Evolutionary conservation across 768 basidiomycete genomes (phyloP).

Genomic region (Russula emetica): DNA sequence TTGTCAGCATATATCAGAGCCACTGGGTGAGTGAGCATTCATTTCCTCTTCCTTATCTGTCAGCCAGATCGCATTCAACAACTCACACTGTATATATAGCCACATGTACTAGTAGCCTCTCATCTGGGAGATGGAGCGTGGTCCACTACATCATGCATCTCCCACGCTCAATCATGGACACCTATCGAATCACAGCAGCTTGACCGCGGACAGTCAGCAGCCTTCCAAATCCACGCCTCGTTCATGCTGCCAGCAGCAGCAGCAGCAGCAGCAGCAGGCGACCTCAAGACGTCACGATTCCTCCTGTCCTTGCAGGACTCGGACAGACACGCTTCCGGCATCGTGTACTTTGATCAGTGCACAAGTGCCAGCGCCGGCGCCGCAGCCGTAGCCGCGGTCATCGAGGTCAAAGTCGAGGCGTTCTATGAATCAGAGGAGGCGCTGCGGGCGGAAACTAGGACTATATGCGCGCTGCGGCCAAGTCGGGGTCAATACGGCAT

Average conservation of each 20-base stretch:
- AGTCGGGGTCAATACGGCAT: neutral
- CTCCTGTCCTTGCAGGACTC: neutral
- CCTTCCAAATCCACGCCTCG: neutral
- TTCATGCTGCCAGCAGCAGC: neutral
- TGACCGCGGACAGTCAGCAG: neutral
- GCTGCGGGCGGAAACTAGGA: conserved; percentile 1
- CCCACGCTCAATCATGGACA: conserved; percentile 4
- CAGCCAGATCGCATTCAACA: neutral
- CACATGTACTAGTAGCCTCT: neutral
- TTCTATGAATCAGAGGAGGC: conserved; percentile 4
- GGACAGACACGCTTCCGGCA: conserved; percentile 7
- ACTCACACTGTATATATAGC: neutral
- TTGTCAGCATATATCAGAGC: neutral
- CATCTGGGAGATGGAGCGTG: neutral
- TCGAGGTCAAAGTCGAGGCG: neutral
- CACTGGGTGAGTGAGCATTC: conserved; percentile 15
- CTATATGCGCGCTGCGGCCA: conserved; percentile 2
- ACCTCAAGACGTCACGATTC: neutral
- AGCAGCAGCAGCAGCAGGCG: neutral
- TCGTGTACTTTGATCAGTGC: conserved; percentile 4
- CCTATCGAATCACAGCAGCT: neutral
- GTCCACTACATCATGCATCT: neutral
- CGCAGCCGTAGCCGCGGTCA: neutral
- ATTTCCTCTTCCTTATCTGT: neutral
- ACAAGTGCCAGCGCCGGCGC: neutral